Base-by-base conservation (phyloP, 495 filamentous ascomycete genomes). In the Neurospora cerealis region DNA sequence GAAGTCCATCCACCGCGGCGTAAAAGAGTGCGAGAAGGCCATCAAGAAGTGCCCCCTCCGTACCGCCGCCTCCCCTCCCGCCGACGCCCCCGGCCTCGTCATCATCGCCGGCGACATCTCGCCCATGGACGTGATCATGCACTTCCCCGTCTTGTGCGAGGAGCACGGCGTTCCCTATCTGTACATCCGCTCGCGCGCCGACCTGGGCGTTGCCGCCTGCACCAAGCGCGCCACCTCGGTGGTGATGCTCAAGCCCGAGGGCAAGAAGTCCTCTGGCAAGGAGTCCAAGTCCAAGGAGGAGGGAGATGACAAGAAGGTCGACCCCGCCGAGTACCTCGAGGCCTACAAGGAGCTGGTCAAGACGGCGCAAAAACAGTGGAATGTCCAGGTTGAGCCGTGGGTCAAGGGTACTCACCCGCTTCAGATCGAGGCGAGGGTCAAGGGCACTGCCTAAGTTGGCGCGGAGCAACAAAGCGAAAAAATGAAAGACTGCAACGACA, bases 1-100 rank as follows among this genome's bases (percentile, higher is more conserved):
- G 85, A 96, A 94, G 85, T 90, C 92, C 73, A 91, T 99, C 83
- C 94, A 95, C 84, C 95, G 96, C 79, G 96, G 96, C 83, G 95
- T 98, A 54, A 98, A 98, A 85, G 96, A 99, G 85, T 93, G 96
- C 80, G 93, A 97, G 85, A 99, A 99, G 86, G 89, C 93, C 28
- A 91, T 99, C 78, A 93, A 95, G 83, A 97, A 97, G 85, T 92
- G 92, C 6, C 87, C 93, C 72, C 82, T 89, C 83, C 79, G 79
- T 72, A 83, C 87, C 74, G 87, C 88, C 70, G 83, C 85, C 28
- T 85, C 86, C 28, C 77, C 84, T 72, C 80, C 85, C 78, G 75
- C 86, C 15, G 78, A 87, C 24, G 88, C 90, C 73, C 86, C 87
- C 70, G 93, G 90, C 76, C 87, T 99, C 76, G 93, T 96, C 77